These are phyloP conservation scores for Alternaria ethzedia DNA, from an alignment of 2,329 filamentous ascomycete species.

Conservation along the genomic window DNA sequence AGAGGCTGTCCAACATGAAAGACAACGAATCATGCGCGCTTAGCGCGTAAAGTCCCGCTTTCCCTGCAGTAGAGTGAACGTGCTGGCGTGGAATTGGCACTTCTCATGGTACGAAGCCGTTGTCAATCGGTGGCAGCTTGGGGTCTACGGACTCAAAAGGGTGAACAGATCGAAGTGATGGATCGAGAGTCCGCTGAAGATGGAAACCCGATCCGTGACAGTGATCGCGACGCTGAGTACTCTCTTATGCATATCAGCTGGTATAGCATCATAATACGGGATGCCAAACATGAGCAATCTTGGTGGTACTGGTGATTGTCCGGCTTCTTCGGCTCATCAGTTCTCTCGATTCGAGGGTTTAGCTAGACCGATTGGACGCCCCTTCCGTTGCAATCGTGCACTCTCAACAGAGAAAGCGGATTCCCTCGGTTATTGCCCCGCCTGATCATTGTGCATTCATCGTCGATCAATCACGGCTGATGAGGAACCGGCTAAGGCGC, in stretches of 20 bases:
- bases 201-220: not conserved
- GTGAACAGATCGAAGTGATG: not conserved
- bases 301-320: not conserved
- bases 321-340: not conserved
- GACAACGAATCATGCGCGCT: not conserved
- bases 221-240: not conserved
- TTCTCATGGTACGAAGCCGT: not conserved
- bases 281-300: not conserved
- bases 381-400: not conserved
- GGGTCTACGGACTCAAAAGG: not conserved
- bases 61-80: not conserved
- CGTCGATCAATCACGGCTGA: constrained; percentile 4
- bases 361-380: not conserved
- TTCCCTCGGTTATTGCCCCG: not conserved
- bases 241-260: not conserved
- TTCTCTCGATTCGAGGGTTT: not conserved
- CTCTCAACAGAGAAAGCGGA: not conserved
- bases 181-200: not conserved
- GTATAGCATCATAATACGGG: not conserved
- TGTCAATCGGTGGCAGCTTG: not conserved
- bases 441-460: not conserved
- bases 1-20: not conserved
- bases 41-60: not conserved
- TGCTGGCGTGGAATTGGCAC: not conserved
- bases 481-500: constrained; percentile 5